Conservation (phyloP, 2,329 filamentous ascomycete genomes). For the Tothia fuscella region DNA sequence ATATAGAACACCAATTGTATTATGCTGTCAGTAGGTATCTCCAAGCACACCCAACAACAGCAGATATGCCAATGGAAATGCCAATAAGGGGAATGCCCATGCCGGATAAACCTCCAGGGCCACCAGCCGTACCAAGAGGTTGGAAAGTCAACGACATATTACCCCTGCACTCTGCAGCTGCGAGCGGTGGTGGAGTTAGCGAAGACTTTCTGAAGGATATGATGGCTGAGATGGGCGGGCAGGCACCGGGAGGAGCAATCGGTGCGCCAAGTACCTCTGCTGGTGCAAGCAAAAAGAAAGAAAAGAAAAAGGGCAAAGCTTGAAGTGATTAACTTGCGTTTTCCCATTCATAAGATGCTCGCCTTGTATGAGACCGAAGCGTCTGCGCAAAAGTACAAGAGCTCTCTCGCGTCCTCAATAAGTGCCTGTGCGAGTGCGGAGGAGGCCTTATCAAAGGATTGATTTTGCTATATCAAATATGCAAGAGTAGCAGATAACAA, state of each 20-base stretch:
- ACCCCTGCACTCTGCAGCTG: slow-evolving; percentile 75
- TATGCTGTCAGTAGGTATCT: slow-evolving; percentile 68
- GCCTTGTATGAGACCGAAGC: too few relatives aligned
- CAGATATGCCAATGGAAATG: slow-evolving; percentile 56
- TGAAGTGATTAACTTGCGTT: too few relatives aligned
- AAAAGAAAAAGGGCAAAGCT: too few relatives aligned
- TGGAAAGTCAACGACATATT: slow-evolving; percentile 83
- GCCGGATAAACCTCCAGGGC: slow-evolving; percentile 51
- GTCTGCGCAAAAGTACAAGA: too few relatives aligned
- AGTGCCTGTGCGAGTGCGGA: too few relatives aligned
- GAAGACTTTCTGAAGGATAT: slow-evolving; percentile 95
- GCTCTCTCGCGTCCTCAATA: too few relatives aligned
- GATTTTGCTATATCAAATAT: too few relatives aligned
- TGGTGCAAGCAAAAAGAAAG: slow-evolving; percentile 6
- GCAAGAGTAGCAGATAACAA: too few relatives aligned
- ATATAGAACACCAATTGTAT: slow-evolving; percentile 75
- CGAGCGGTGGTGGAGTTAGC: slow-evolving; percentile 84
- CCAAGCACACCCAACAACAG: slow-evolving; percentile 63
- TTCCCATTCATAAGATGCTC: too few relatives aligned
- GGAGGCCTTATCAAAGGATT: too few relatives aligned
- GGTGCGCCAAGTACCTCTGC: neutral
- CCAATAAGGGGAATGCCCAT: slow-evolving; percentile 61
- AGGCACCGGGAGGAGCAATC: neutral
- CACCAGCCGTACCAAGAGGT: slow-evolving; percentile 58
- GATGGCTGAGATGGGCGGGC: slow-evolving; percentile 76